These are phyloP conservation scores for Solanum gandarillasii DNA, from an alignment of 257 asterid genomes.

Conservation along the genomic window DNA sequence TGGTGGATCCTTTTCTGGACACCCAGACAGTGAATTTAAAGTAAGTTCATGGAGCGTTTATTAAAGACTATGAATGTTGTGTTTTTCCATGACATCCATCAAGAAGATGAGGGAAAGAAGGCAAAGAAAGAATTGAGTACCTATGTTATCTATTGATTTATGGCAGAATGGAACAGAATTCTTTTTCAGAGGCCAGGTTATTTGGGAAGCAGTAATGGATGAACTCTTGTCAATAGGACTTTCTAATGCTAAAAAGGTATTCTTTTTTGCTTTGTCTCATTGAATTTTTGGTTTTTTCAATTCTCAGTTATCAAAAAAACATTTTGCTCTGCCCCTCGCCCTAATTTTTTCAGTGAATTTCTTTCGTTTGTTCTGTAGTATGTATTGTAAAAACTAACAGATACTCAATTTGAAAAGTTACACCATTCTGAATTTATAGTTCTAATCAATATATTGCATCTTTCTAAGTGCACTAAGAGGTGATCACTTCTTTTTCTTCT, in stretches of 20 bases:
- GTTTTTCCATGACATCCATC: background rate
- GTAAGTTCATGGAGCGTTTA: slow-evolving; percentile 32
- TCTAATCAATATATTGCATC: background rate
- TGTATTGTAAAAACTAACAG: background rate
- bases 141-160: slow-evolving; percentile 8
- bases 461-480: background rate
- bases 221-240: slow-evolving; percentile 70
- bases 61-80: background rate
- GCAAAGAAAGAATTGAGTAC: slow-evolving; percentile 8
- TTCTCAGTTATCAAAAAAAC: background rate
- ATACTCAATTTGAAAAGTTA: background rate
- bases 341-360: background rate
- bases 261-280: background rate
- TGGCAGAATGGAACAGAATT: slow-evolving; percentile 57
- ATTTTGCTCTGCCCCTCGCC: background rate
- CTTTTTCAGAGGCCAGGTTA: slow-evolving; percentile 86
- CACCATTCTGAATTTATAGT: background rate
- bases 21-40: slow-evolving; percentile 55
- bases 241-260: slow-evolving; percentile 67
- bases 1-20: slow-evolving; percentile 85
- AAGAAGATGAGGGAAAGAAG: slow-evolving; percentile 3
- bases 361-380: background rate
- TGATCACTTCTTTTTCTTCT: background rate
- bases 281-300: background rate
- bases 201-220: slow-evolving; percentile 72